Percentiles rank a stretch among this genome's conserved stretches.
phyloP scores from a whole-genome alignment of 306 rosid species.

The Glycine soja region DNA sequence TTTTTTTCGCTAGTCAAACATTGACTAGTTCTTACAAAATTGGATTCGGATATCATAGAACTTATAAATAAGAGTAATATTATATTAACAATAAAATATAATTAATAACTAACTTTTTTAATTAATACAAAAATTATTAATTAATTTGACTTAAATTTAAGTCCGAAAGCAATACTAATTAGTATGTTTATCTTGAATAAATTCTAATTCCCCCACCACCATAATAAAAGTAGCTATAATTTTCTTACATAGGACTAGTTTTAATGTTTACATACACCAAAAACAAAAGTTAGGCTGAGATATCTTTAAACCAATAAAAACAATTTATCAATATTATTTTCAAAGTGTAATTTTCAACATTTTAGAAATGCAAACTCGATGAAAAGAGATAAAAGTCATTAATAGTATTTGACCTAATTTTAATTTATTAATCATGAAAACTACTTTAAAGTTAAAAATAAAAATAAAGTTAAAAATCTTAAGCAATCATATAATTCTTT shows the following conservation, averaged over 20 bases:
- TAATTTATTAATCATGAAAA: neutral
- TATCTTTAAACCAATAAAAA: too few species aligned
- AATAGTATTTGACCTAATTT: neutral
- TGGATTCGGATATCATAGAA: neutral
- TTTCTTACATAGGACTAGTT: neutral
- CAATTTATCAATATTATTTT: too few species aligned
- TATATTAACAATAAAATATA: too few species aligned
- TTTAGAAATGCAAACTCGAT: neutral
- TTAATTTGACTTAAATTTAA: too few species aligned
- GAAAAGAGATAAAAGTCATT: neutral
- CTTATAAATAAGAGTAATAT: too few species aligned
- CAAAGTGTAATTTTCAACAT: neutral
- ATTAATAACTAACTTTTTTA: too few species aligned
- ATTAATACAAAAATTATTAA: too few species aligned
- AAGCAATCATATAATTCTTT: too few species aligned
- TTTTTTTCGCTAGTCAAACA: neutral
- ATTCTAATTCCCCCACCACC: too few species aligned
- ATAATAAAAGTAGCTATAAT: neutral
- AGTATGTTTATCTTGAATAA: neutral
- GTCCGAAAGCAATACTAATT: too few species aligned
- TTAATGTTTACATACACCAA: neutral
- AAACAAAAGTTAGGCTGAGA: too few species aligned
- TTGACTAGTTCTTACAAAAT: neutral
- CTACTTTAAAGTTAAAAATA: neutral
- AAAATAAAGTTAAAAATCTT: neutral